A percentile compares a stretch with the other conserved stretches of the same genome.
These are phyloP conservation scores for Cichorium intybus DNA, from an alignment of 140 eudicot genomes.

Conservation along the genomic window DNA sequence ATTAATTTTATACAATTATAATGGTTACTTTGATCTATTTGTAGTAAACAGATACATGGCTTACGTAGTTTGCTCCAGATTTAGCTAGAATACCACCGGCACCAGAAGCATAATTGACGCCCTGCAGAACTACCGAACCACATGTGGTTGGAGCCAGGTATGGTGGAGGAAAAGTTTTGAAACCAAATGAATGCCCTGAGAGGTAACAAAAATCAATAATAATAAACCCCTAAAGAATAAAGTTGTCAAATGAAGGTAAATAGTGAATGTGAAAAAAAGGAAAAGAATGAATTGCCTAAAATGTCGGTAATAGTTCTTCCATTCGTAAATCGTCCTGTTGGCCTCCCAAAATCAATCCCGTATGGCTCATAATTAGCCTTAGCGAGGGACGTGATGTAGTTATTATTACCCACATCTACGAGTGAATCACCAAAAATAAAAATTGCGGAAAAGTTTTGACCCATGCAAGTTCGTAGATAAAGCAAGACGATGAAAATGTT, in stretches of 20 bases:
- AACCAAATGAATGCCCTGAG: conserved; percentile 24
- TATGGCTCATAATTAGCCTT: conserved; percentile 27
- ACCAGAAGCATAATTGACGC: conserved; percentile 34
- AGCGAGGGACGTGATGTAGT: conserved; percentile 28
- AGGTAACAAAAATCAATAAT: background rate
- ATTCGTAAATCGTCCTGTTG: conserved; percentile 35
- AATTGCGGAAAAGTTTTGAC: conserved; percentile 15
- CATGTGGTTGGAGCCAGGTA: conserved; percentile 22
- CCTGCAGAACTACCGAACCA: conserved; percentile 10
- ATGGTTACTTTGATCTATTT: too few species aligned
- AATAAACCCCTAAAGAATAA: too few species aligned
- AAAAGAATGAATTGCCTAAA: conserved; percentile 4
- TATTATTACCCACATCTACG: conserved; percentile 32
- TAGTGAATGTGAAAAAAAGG: too few species aligned
- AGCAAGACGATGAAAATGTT: conserved; percentile 1
- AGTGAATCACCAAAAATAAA: conserved; percentile 30
- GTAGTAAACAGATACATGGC: background rate
- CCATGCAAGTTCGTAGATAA: background rate
- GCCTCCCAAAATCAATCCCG: conserved; percentile 34
- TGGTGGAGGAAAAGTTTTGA: conserved; percentile 17
- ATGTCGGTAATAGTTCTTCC: conserved; percentile 34
- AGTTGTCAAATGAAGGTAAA: too few species aligned
- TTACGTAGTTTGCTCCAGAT: conserved; percentile 24
- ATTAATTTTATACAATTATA: background rate
- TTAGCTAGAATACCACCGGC: conserved; percentile 16